Conservation (phyloP, 257 asterid genomes). For the Solanum peruvianum region DNA sequence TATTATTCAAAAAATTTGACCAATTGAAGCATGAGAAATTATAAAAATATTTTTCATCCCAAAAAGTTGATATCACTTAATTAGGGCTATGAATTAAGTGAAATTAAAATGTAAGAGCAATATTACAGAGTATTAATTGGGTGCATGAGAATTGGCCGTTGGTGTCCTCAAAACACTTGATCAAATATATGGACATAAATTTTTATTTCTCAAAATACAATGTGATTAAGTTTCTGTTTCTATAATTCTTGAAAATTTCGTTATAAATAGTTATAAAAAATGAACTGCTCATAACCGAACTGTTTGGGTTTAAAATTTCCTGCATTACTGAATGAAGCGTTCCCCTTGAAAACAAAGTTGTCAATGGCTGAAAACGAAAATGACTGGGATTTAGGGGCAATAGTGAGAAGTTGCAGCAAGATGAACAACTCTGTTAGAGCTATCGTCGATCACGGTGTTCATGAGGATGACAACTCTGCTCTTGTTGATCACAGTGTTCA, state of each 20-base stretch:
- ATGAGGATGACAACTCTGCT: background rate
- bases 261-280: background rate
- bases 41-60: background rate
- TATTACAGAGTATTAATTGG: background rate
- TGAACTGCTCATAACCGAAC: background rate
- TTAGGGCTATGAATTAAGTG: background rate
- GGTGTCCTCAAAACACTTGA: background rate
- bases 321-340: background rate
- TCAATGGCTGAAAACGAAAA: background rate
- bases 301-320: background rate
- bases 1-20: background rate
- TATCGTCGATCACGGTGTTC: background rate
- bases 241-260: background rate
- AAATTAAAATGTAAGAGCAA: no score
- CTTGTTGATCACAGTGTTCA: background rate
- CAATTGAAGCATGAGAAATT: no score
- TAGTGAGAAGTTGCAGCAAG: background rate
- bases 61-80: background rate
- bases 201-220: background rate
- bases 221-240: background rate
- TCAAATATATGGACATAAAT: background rate
- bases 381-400: constrained; percentile 1
- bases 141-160: background rate
- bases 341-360: background rate
- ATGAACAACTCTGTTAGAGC: background rate